Evolutionary conservation across 2,329 filamentous ascomycete species (phyloP), one percentile per base, ranked within the genome.

Genomic region (Emmonsiellopsis sp.): DNA sequence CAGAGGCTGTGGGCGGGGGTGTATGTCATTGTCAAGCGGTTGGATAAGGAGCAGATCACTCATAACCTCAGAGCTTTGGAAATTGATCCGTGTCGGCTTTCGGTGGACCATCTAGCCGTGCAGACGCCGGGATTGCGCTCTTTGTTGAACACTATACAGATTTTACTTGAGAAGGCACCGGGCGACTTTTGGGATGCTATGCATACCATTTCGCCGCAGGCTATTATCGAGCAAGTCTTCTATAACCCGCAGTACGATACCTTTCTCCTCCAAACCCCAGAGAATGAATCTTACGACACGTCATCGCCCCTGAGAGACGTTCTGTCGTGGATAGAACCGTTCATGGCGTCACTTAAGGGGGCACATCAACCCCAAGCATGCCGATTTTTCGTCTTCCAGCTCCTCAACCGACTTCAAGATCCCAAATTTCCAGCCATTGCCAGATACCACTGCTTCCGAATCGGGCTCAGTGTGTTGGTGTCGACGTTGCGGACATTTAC

Each of bases 101-200:
- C 78, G 11, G 72, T 88, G 70, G 67, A 89, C 70, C 77, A 86
- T 81, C 66, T 95, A 78, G 65, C 79, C 76, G 63, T 77, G 79
- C 62, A 77, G 78, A 62, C 79, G 78, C 59, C 75, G 2, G 81
- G 87, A 20, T 76, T 95, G 55, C 76, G 83, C 10, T 79, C 84
- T 54, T 76, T 93, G 13, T 77, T 95, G 45, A 81, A 83, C 53
- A 83, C 85, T 1, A 79, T 95, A 56, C 82, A 81, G 44, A 76
- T 76, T 10, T 78, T 96, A 13, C 75, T 96, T 51, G 80, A 84
- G 58, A 90, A 87, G 61, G 86, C 88, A 0, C 80, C 89, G 0
- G 80, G 80, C 52, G 86, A 87, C 44, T 93, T 96, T 62, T 96
- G 92, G 92, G 86, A 89, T 62, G 85, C 89, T 1, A 85, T 95